Evolutionary conservation across 2,329 filamentous ascomycete genomes (phyloP), one percentile per base, ranked within the genome.

Genomic region (Exophiala bonariae): DNA sequence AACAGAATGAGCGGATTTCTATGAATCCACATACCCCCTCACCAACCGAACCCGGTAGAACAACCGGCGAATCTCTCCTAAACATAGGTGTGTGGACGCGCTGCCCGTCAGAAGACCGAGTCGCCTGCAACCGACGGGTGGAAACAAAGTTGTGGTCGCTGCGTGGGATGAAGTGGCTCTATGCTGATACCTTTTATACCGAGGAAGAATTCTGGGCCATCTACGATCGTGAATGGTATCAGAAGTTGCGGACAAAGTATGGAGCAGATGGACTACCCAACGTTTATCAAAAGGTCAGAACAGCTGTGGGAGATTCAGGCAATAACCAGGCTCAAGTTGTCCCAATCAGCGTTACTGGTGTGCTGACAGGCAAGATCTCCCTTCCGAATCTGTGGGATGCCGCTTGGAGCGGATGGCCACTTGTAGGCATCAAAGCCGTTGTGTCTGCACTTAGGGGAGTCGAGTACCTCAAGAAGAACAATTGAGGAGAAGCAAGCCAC

Each of bases 111-210:
- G 59, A 68, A 44, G 69, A 69, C 28, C 73, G 75, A n/a, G 91
- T 91, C 60, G 74, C 91, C 2, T 63, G 81, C 58, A 95, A 95
- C 67, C 79, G 85, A 20, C 76, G 75, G 34, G 75, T 95, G 14
- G 89, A 95, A 69, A 69, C 72, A 16, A 85, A 86, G 61, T 78
- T 91, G 3, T 72, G 73, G 38, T 75, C 81, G 55, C 77, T 93
- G 1, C 83, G 83, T 38, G 89, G 89, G 2, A 81, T 86, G 72
- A 95, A 95, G 71, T 93, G 88, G 86, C 73, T 95, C 9, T 95
- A 95, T 66, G 88, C 89, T 2, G 86, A 92, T 60, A 86, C 87
- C 0, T 95, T 90, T 70, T 93, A 93, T 65, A 77, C 79, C n/a
- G 79, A 86, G 49, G 61, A 68, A 3, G 70, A 73, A 46, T 73